A percentile compares a stretch with the other conserved stretches of the same genome.
Conservation (phyloP, 441 rosid genomes). For the Erodium moschatum region DNA sequence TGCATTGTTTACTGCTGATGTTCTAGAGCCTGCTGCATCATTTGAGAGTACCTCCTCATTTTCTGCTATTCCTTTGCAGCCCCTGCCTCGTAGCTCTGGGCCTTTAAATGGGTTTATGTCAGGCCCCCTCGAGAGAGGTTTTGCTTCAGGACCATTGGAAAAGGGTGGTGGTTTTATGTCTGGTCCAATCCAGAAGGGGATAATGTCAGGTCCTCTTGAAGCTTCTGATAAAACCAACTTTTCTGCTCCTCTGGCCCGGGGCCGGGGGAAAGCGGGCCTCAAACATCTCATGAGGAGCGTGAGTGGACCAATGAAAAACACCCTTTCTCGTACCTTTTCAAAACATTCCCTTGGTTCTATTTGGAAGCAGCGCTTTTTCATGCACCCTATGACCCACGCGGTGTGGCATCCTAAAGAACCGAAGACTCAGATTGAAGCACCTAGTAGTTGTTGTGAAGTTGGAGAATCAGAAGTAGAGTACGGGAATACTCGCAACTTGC, state of each 20-base stretch:
- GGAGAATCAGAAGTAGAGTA: slow-evolving; percentile 49
- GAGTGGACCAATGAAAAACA: slow-evolving; percentile 78
- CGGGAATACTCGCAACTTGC: slow-evolving; percentile 55
- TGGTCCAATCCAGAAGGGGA: slow-evolving; percentile 85
- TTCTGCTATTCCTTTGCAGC: slow-evolving; percentile 87
- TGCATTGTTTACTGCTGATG: slow-evolving; percentile 59
- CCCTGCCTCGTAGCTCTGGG: slow-evolving; percentile 80
- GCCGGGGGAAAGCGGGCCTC: slow-evolving; percentile 52
- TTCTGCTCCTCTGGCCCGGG: slow-evolving; percentile 78
- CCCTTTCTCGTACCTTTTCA: slow-evolving; percentile 72
- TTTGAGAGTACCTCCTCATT: slow-evolving; percentile 92
- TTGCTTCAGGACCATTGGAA: slow-evolving; percentile 84
- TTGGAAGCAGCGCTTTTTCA: slow-evolving; percentile 74
- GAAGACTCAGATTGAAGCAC: slow-evolving; percentile 50
- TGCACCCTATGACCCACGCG: slow-evolving; percentile 57
- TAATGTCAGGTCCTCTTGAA: slow-evolving; percentile 92
- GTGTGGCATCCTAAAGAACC: slow-evolving; percentile 69
- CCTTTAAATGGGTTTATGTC: slow-evolving; percentile 82
- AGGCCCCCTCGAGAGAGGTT: slow-evolving; percentile 87
- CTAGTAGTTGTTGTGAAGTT: slow-evolving; percentile 45
- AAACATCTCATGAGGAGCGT: slow-evolving; percentile 71
- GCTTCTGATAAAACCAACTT: slow-evolving; percentile 63
- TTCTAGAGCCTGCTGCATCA: slow-evolving; percentile 81
- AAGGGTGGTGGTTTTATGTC: slow-evolving; percentile 83
- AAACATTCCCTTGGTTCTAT: slow-evolving; percentile 54